These are phyloP conservation scores for Blastomyces silverae DNA, from an alignment of 2,329 filamentous ascomycete species.

Conservation along the genomic window DNA sequence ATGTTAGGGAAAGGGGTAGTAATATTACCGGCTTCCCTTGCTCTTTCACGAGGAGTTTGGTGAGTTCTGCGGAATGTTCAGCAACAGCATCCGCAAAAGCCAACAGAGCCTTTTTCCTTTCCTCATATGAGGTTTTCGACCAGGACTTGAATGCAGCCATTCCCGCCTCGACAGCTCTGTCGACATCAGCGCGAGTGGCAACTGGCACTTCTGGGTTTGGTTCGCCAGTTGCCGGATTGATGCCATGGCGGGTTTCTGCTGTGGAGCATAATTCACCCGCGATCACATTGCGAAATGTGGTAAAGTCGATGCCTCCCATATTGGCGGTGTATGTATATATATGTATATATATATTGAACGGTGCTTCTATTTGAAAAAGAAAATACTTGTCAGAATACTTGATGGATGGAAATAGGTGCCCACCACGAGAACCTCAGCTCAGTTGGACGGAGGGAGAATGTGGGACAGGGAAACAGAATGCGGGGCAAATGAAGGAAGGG, in stretches of 20 bases:
- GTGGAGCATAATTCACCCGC: conserved; percentile 45
- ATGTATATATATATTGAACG: background rate
- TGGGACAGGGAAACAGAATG: too few species aligned
- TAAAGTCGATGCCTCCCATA: conserved; percentile 11
- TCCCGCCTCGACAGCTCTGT: conserved; percentile 46
- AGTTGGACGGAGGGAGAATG: too few species aligned
- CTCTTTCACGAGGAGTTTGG: conserved; percentile 38
- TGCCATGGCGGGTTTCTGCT: conserved; percentile 41
- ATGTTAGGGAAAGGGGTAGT: background rate
- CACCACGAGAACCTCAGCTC: too few species aligned
- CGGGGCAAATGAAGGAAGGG: too few species aligned
- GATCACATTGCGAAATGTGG: conserved; percentile 44
- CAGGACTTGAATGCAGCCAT: conserved; percentile 45
- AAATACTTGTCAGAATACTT: background rate
- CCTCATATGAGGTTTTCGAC: conserved; percentile 34
- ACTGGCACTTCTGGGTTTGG: conserved; percentile 48
- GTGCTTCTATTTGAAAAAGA: too few species aligned
- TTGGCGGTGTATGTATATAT: background rate
- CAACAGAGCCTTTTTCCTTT: conserved; percentile 30
- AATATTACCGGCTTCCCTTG: conserved; percentile 35
- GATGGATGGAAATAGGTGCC: background rate
- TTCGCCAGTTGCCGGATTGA: conserved; percentile 49
- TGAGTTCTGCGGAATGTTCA: conserved; percentile 33
- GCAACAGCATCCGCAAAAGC: conserved; percentile 34
- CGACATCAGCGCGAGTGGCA: conserved; percentile 44